Evolutionary conservation across 1,284 basidiomycete species (phyloP), one percentile per base, ranked within the genome.

Genomic region (Cutaneotrichosporon cyanovorans): DNA sequence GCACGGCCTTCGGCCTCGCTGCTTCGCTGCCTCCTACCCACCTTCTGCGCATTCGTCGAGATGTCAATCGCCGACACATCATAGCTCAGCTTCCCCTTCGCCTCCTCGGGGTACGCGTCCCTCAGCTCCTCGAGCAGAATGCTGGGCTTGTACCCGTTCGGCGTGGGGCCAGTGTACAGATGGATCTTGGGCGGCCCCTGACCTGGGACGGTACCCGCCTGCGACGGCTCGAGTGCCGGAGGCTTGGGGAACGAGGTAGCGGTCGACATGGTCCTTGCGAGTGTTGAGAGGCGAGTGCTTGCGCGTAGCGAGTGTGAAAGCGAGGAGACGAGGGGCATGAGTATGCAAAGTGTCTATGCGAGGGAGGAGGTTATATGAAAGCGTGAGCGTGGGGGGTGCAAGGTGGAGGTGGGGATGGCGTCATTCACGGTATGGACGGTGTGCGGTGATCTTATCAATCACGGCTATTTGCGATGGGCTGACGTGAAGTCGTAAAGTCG

Each of bases 41-140:
- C 75, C 73, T 76, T 77, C 55, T 78, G 77, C 41, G 71, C 69
- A 52, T 75, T 75, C 36, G 38, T 49, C 42, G 25, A 36, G 35
- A 56, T 52, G 18, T 47, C 42, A 15, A 75, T 72, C 72, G 39
- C 31, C n/a, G 41, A 40, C 40, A 57, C 80, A 74, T 83, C 78
- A 66, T 84, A 86, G 5, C 78, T 72, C 37, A 85, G 63, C 28
- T 67, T 73, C 11, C 25, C 19, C 35, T 45, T 44, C 4, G 51
- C 46, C n/a, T 37, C 32, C 25, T 60, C 53, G 14, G 73, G 71
- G 59, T 85, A 82, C 22, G 75, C 71, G 14, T 74, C 75, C 57
- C 79, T 81, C 54, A 87, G 75, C 62, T 86, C 85, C 61, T 85
- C 84, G 34, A 85, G 77, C 37, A 79, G 67, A 57, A 81, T 72